Evolutionary conservation across 345 rosid genomes (phyloP).

Genomic region (Camelina sativa): DNA sequence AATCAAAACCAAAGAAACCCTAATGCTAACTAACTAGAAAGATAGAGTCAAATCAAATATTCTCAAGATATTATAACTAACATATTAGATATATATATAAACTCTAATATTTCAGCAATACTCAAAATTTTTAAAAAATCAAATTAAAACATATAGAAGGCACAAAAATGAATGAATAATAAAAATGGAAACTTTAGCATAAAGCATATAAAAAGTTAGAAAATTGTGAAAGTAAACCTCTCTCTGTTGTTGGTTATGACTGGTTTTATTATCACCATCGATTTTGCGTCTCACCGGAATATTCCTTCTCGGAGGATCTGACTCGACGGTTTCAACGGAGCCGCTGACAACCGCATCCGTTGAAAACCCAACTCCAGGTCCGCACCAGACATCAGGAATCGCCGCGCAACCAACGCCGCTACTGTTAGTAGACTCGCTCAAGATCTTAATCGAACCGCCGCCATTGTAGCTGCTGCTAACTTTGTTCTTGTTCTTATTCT

Average conservation of each 20-base stretch:
- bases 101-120: neutral
- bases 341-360: slow-evolving; percentile 66
- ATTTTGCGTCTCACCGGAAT: slow-evolving; percentile 64
- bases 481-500: slow-evolving; percentile 47
- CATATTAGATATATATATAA: neutral
- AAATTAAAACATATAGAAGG: neutral
- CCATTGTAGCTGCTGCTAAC: neutral
- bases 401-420: slow-evolving; percentile 53
- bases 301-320: slow-evolving; percentile 58
- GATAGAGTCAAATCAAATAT: slow-evolving; percentile 25
- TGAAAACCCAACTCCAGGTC: slow-evolving; percentile 83
- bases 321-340: slow-evolving; percentile 62
- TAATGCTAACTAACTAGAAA: neutral
- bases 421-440: slow-evolving; percentile 32
- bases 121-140: neutral
- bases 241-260: slow-evolving; percentile 45
- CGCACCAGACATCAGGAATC: slow-evolving; percentile 87
- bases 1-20: slow-evolving; percentile 10
- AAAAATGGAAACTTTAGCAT: neutral
- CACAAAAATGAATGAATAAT: slow-evolving; percentile 6
- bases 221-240: slow-evolving; percentile 42
- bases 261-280: slow-evolving; percentile 59
- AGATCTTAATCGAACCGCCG: slow-evolving; percentile 34
- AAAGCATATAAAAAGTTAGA: neutral
- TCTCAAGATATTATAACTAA: neutral